A percentile compares a stretch with the other conserved stretches of the same genome.
Evolutionary conservation across 495 filamentous ascomycete species (phyloP).

Genomic region (Friedmanniomyces simplex): DNA sequence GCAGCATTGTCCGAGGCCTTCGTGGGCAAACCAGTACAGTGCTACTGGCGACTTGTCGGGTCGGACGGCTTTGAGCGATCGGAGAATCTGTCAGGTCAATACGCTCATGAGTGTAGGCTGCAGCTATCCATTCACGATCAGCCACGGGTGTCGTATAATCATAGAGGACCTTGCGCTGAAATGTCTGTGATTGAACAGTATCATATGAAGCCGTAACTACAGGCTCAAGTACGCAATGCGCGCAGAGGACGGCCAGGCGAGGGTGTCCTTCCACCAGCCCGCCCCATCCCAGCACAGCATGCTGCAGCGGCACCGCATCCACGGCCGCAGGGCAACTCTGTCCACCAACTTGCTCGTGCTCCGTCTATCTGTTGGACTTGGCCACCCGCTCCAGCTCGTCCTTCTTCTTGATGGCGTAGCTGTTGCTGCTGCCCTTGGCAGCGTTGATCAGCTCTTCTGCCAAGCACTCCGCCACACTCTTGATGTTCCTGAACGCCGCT

Average conservation of each 20-base stretch:
- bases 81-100: no score
- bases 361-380: conserved; percentile 93
- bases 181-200: conserved; percentile 10
- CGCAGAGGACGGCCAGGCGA: neutral
- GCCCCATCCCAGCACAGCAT: neutral
- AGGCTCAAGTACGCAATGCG: conserved; percentile 5
- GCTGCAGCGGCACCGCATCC: neutral
- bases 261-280: neutral
- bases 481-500: conserved; percentile 97
- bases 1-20: no score
- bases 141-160: no score
- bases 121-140: no score
- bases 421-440: conserved; percentile 99
- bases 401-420: conserved; percentile 99
- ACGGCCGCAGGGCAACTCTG: no score
- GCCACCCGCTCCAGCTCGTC: conserved; percentile 99
- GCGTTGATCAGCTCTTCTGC: conserved; percentile 99
- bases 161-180: neutral
- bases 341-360: no score
- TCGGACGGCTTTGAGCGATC: no score
- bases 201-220: conserved; percentile 2
- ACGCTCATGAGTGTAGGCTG: no score
- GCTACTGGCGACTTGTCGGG: no score
- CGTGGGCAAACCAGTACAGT: no score
- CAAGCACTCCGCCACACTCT: conserved; percentile 95